phyloP scores from a whole-genome alignment of 2,329 filamentous ascomycete genomes.

The Diaporthe sp. region DNA sequence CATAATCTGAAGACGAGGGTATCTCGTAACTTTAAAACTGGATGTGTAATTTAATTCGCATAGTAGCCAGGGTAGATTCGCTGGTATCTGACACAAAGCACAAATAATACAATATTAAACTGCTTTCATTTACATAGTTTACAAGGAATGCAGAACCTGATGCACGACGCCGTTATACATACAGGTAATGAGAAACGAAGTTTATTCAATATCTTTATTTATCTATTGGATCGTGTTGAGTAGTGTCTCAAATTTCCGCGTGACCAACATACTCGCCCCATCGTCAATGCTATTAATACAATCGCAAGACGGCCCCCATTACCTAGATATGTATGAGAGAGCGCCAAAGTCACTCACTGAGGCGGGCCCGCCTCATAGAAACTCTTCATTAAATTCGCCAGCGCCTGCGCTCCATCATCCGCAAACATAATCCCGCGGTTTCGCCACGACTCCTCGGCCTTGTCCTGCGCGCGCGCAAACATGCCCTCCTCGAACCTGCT shows the following conservation, averaged over 20 bases:
- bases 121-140: not conserved
- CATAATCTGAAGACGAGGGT: too few relatives aligned
- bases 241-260: not conserved
- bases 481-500: slow-evolving; percentile 40
- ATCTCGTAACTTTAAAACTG: too few relatives aligned
- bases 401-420: slow-evolving; percentile 25
- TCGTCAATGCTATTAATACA: not conserved
- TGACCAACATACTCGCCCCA: too few relatives aligned
- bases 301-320: not conserved
- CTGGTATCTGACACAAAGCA: not conserved
- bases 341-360: not conserved
- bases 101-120: not conserved
- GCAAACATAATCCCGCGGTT: slow-evolving; percentile 35
- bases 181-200: not conserved
- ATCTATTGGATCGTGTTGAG: not conserved
- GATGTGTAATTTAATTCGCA: too few relatives aligned
- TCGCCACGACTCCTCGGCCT: slow-evolving; percentile 32
- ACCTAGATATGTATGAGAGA: not conserved
- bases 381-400: slow-evolving; percentile 28
- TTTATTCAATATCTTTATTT: not conserved
- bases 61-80: not conserved
- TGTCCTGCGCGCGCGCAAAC: slow-evolving; percentile 32
- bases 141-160: not conserved
- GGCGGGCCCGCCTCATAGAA: not conserved
- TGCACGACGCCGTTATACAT: not conserved